These are phyloP conservation scores for Passiflora organensis DNA, from an alignment of 345 rosid genomes.

Conservation along the genomic window DNA sequence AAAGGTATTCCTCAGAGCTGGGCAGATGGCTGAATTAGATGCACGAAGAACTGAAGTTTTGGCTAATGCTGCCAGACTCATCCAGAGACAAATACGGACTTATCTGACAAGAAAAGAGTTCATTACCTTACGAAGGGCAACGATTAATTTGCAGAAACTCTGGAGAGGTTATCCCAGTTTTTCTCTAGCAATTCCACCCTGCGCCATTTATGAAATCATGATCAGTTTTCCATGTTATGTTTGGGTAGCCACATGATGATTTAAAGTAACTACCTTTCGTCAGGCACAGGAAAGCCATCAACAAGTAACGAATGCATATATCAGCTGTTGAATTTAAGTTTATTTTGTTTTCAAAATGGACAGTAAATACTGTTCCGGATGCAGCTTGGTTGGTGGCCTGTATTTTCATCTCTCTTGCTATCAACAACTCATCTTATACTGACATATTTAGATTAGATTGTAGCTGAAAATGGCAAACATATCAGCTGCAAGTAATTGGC, in stretches of 20 bases:
- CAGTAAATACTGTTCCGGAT: too few relatives aligned
- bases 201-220: constrained; percentile 1
- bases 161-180: constrained; percentile 48
- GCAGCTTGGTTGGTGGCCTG: too few relatives aligned
- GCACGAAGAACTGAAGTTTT: constrained; percentile 60
- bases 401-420: neutral
- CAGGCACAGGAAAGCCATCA: neutral
- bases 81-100: constrained; percentile 54
- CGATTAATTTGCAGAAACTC: constrained; percentile 39
- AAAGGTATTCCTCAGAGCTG: constrained; percentile 65
- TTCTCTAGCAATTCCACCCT: constrained; percentile 12
- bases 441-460: too few relatives aligned
- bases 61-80: constrained; percentile 40
- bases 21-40: constrained; percentile 73
- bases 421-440: neutral
- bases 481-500: neutral
- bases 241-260: neutral
- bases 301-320: neutral
- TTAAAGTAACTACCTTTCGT: too few relatives aligned
- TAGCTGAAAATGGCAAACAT: neutral
- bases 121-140: constrained; percentile 35
- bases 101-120: constrained; percentile 47
- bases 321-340: too few relatives aligned
- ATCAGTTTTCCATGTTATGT: neutral
- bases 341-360: too few relatives aligned